Evolutionary conservation across 139 green algal species (phyloP).

Genomic region (Haematococcus lacustris): DNA sequence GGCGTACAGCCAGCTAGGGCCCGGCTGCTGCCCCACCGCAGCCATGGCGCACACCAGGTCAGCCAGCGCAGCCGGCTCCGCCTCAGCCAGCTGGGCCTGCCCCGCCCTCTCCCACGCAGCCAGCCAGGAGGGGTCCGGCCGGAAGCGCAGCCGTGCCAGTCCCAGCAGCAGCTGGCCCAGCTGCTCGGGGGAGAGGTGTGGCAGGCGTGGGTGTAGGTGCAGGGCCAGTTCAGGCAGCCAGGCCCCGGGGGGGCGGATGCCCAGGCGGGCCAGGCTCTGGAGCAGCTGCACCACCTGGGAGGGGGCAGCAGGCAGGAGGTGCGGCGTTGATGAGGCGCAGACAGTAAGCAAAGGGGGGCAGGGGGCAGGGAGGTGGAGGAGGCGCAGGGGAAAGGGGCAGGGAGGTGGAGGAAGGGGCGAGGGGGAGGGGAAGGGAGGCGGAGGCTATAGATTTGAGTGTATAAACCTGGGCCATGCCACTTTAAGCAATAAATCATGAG

Average conservation of each 20-base stretch:
- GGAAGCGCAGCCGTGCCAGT: conserved; percentile 19
- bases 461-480: too few species aligned
- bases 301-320: too few species aligned
- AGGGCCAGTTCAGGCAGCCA: conserved; percentile 23
- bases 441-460: too few species aligned
- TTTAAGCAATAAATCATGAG: too few species aligned
- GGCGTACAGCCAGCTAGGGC: conserved; percentile 42
- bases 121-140: conserved; percentile 17
- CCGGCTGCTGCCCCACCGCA: conserved; percentile 15
- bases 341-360: too few species aligned
- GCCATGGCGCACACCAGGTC: conserved; percentile 14
- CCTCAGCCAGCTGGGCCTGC: conserved; percentile 12
- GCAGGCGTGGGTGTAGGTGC: conserved; percentile 8
- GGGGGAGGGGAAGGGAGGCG: too few species aligned
- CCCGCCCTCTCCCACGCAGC: conserved; percentile 14
- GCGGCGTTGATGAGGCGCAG: too few species aligned
- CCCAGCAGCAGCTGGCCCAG: conserved; percentile 11
- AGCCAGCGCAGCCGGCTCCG: conserved; percentile 13
- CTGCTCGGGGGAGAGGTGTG: conserved; percentile 10
- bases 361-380: too few species aligned
- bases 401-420: too few species aligned
- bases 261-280: conserved; percentile 12
- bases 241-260: conserved; percentile 15
- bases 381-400: too few species aligned
- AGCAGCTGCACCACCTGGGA: conserved; percentile 18